These are phyloP conservation scores for Trematosphaeria pertusa DNA, from an alignment of 2,329 filamentous ascomycete species.

Conservation along the genomic window DNA sequence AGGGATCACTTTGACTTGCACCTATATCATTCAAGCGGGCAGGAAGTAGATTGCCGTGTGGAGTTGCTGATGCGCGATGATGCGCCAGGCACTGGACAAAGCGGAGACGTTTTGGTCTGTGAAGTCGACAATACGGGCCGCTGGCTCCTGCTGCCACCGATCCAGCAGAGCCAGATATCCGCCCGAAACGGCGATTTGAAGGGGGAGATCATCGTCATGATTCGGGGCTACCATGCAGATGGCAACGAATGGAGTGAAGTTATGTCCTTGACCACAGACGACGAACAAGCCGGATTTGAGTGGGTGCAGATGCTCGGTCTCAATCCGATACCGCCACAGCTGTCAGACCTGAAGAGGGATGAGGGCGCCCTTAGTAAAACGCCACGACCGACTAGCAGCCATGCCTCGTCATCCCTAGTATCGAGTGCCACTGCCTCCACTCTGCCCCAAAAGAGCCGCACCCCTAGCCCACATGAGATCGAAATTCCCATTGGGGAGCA, in stretches of 20 bases:
- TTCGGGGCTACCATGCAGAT: constrained; percentile 71
- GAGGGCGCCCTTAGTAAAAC: constrained; percentile 59
- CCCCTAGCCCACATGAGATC: constrained; percentile 60
- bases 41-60: constrained; percentile 85
- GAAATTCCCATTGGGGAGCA: constrained; percentile 69
- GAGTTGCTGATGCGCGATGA: constrained; percentile 89
- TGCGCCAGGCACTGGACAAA: constrained; percentile 67
- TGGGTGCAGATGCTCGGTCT: constrained; percentile 88
- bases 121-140: constrained; percentile 79
- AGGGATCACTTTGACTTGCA: constrained; percentile 90
- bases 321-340: constrained; percentile 66
- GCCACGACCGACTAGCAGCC: constrained; percentile 53
- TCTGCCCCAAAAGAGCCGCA: constrained; percentile 47
- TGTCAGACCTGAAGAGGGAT: constrained; percentile 55
- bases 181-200: constrained; percentile 77
- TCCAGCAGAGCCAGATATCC: constrained; percentile 76
- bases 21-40: constrained; percentile 85
- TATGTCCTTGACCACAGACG: constrained; percentile 76
- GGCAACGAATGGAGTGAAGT: constrained; percentile 81
- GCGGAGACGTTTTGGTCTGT: constrained; percentile 89
- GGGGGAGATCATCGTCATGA: constrained; percentile 83
- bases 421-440: constrained; percentile 43
- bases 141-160: constrained; percentile 91
- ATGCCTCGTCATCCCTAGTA: constrained; percentile 61
- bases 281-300: constrained; percentile 78